Conservation (phyloP, 805 yeast species). For the Nakazawaea ernobii region DNA sequence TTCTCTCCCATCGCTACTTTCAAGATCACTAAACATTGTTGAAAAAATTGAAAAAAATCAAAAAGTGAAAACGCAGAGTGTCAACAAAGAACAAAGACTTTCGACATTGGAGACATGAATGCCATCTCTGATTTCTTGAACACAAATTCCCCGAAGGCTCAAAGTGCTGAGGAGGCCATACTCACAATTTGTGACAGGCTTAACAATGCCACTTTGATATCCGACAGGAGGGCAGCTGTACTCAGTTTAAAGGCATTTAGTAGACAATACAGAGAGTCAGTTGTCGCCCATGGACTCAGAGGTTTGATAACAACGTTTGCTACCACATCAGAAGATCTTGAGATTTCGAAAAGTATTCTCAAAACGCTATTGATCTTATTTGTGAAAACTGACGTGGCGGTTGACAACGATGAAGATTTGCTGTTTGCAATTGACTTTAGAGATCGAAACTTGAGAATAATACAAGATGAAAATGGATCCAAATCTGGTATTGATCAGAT, state of each 20-base stretch:
- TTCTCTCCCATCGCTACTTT: not conserved
- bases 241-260: slow-evolving; percentile 84
- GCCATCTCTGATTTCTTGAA: slow-evolving; percentile 26
- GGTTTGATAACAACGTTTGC: slow-evolving; percentile 62
- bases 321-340: slow-evolving; percentile 59
- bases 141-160: slow-evolving; percentile 29
- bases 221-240: slow-evolving; percentile 89
- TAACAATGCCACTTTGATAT: slow-evolving; percentile 70
- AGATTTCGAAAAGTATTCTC: slow-evolving; percentile 68
- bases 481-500: slow-evolving; percentile 61
- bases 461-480: slow-evolving; percentile 53
- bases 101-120: slow-evolving; percentile 2
- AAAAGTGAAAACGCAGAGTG: not conserved
- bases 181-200: slow-evolving; percentile 85
- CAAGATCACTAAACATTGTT: not conserved
- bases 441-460: slow-evolving; percentile 54
- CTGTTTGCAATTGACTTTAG: slow-evolving; percentile 41
- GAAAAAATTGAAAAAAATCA: not conserved
- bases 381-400: slow-evolving; percentile 38
- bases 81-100: slow-evolving; percentile 12
- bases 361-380: slow-evolving; percentile 83
- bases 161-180: slow-evolving; percentile 74
- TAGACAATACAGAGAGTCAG: slow-evolving; percentile 83
- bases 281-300: slow-evolving; percentile 79
- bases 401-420: slow-evolving; percentile 51